Base-by-base conservation (phyloP, 2,329 filamentous ascomycete genomes). In the Parascedosporium putredinis region DNA sequence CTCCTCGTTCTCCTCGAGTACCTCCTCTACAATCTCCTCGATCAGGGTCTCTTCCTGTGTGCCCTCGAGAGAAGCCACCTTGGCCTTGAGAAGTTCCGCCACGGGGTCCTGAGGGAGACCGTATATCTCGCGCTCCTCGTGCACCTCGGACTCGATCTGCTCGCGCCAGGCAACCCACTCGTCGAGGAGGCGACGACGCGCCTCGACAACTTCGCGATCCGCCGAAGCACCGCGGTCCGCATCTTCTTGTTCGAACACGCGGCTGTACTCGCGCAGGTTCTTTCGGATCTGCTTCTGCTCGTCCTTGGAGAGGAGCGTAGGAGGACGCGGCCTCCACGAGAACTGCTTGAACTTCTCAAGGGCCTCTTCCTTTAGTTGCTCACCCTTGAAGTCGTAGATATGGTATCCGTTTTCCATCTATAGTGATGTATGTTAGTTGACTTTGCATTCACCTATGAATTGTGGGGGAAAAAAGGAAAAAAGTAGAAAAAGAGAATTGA, bases 371-470 rank as follows among this genome's bases (percentile, higher is more conserved):
- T 89, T 84, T 50, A 98, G 81, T 50, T 85, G 79, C 59, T 86
- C 84, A 56, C 93, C 94, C 66, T 83, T 86, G 79, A 98, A 98
- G 65, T 95, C 90, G 78, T 96, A 97, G 54, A 98, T 73, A 67
- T 97, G 91, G 75, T 95, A 98, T 55, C 93, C 93, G 66, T 97
- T 98, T 75, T 98, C 93, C 88, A 97, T 95, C 88, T 95, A 62
- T 45, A 29, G 29, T 25, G 5, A 45, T 18, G 46, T 45, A 20
- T 25, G 43, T 56, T 51, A 56, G 55, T 22, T n/a, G n/a, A n/a
- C n/a, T n/a, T n/a, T n/a, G n/a, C n/a, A n/a, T n/a, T n/a, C n/a
- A n/a, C n/a, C n/a, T n/a, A n/a, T n/a, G n/a, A n/a, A n/a, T n/a
- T n/a, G n/a, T n/a, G n/a, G n/a, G n/a, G n/a, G n/a, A n/a, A n/a